Conservation (phyloP, 2,329 filamentous ascomycete species). For the Alternaria conjuncta region DNA sequence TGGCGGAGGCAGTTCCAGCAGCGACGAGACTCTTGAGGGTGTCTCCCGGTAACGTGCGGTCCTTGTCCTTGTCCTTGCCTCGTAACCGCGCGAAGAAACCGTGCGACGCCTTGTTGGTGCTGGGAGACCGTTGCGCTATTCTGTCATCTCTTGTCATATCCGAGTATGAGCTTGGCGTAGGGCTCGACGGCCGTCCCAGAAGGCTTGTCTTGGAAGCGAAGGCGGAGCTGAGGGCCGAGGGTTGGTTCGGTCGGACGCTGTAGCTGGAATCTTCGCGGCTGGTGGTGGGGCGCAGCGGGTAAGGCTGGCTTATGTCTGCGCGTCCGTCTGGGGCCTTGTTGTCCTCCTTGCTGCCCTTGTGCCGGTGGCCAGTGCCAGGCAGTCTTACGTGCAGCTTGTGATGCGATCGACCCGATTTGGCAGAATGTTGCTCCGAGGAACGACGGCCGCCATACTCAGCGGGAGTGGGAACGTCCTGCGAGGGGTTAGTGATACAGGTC, state of each 20-base stretch:
- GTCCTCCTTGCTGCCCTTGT: slow-evolving; percentile 71
- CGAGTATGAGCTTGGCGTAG: slow-evolving; percentile 77
- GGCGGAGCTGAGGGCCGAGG: slow-evolving; percentile 55
- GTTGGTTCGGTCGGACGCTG: slow-evolving; percentile 53
- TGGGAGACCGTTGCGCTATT: slow-evolving; percentile 61
- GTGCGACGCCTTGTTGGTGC: slow-evolving; percentile 57
- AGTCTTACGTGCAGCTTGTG: slow-evolving; percentile 64
- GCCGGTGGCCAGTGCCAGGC: slow-evolving; percentile 66
- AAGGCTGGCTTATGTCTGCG: slow-evolving; percentile 50
- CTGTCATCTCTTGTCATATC: slow-evolving; percentile 57
- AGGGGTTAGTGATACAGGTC: slow-evolving; percentile 19
- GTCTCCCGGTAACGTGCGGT: slow-evolving; percentile 43
- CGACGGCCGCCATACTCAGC: slow-evolving; percentile 43
- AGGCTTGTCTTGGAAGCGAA: slow-evolving; percentile 59
- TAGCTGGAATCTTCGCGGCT: slow-evolving; percentile 76
- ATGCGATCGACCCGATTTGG: slow-evolving; percentile 62
- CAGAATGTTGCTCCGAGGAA: slow-evolving; percentile 44
- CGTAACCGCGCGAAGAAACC: slow-evolving; percentile 62
- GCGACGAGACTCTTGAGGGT: slow-evolving; percentile 48
- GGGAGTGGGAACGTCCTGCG: slow-evolving; percentile 37
- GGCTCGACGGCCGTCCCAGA: slow-evolving; percentile 74
- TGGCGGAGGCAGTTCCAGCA: slow-evolving; percentile 42
- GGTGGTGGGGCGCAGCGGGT: slow-evolving; percentile 71
- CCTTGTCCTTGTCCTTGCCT: slow-evolving; percentile 57
- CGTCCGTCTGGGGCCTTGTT: slow-evolving; percentile 41